Evolutionary conservation across 495 filamentous ascomycete species (phyloP), one percentile per base, ranked within the genome.

Genomic region (Penicillium alfredii): DNA sequence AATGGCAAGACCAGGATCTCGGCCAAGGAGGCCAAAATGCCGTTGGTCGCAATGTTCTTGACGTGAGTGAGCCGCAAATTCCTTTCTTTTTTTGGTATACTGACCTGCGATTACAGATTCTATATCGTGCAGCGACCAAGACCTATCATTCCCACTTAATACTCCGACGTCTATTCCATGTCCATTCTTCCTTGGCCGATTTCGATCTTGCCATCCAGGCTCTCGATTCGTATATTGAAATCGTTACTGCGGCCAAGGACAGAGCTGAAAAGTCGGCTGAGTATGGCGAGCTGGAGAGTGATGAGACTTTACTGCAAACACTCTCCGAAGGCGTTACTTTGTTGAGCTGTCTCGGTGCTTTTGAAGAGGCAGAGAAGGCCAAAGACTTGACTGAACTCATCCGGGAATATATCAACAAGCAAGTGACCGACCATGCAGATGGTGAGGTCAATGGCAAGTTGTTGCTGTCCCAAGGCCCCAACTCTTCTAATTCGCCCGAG

Each of bases 141-240:
- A 93, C 88, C 0, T 98, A 88, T 48, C 92, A 97, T 53, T 97
- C 93, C 2, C 90, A 88, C 4, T 61, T 82, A 14, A 80, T 97
- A 34, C 64, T 98, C 18, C 72, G 90, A 35, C 81, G 93, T 53
- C 71, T 98, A 1, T 97, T 97, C 45, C 84, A 80, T 9, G 81
- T 94, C 4, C 92, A 97, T 60, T 68, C 83, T 3, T 71, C 85
- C 2, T 65, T 94, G 24, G 87, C 86, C 9, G 88, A 98, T 36
- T 94, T 94, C 46, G 77, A 87, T 36, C 68, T 96, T 25, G 92
- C 90, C 3, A 70, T 90, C 45, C 82, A 85, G 49, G 81, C 93
- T 1, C 82, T 95, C 35, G 80, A 90, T 56, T 86, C 88, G 0
- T 98, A 96, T 60, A 64, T 94, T 11, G 84, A 93, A 33, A 81